Conservation (phyloP, 2,329 filamentous ascomycete species). For the Graphilbum ipis-grandicollis region DNA sequence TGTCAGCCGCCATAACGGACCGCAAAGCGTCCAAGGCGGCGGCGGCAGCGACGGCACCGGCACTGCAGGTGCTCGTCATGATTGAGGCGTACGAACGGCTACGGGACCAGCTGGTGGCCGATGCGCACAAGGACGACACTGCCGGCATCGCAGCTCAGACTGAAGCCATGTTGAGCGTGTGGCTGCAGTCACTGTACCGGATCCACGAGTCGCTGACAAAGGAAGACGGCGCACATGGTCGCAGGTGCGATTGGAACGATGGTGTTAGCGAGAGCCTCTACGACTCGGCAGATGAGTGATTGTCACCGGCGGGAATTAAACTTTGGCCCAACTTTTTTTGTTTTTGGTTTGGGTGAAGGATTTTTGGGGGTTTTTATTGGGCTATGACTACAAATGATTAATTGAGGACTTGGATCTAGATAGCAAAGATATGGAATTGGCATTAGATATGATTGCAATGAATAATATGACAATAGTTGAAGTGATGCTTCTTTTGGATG, state of each 20-base stretch:
- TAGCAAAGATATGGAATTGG: no score
- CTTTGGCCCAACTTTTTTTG: no score
- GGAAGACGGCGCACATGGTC: conserved; percentile 5
- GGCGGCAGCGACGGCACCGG: conserved; percentile 18
- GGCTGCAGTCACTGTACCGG: conserved; percentile 29
- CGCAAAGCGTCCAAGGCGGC: conserved; percentile 1
- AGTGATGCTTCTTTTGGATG: no score
- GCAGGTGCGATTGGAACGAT: not conserved
- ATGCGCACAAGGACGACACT: not conserved
- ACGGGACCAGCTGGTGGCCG: conserved; percentile 23
- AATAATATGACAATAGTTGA: no score
- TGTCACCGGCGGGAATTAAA: no score
- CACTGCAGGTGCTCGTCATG: conserved; percentile 37
- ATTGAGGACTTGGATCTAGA: no score
- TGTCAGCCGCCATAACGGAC: conserved; percentile 22
- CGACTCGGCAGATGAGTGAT: conserved; percentile 9
- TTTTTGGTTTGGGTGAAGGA: no score
- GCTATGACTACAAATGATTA: no score
- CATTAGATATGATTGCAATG: no score
- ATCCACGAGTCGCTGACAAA: conserved; percentile 24
- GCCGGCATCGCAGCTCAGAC: conserved; percentile 16
- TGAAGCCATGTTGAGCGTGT: conserved; percentile 29
- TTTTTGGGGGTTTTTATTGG: no score
- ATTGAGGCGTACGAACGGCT: conserved; percentile 40
- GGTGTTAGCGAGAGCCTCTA: conserved; percentile 17